These are phyloP conservation scores for Penium margaritaceum DNA, from an alignment of 139 green algal genomes.

Conservation along the genomic window DNA sequence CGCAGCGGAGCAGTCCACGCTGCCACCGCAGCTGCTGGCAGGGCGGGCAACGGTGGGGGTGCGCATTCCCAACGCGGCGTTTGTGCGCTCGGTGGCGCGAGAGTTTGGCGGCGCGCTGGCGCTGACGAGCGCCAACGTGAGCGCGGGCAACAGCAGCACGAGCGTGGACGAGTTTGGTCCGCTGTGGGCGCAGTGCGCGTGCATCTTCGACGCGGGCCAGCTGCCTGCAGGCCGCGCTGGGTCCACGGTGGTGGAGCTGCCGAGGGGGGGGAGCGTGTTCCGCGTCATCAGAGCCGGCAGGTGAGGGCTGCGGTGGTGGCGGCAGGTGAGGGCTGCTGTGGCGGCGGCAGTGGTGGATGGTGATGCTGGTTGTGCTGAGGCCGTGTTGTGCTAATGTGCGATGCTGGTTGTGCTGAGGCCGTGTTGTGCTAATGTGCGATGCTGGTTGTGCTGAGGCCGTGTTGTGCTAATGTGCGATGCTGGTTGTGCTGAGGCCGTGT, in stretches of 20 bases:
- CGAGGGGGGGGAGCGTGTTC: slow-evolving; percentile 15
- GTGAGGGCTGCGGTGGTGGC: slow-evolving; percentile 2
- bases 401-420: too few relatives aligned
- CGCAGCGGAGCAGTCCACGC: slow-evolving; percentile 9
- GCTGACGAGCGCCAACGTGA: slow-evolving; percentile 48
- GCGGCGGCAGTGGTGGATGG: not conserved
- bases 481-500: too few relatives aligned
- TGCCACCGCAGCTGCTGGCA: slow-evolving; percentile 39
- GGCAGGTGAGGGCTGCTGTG: not conserved
- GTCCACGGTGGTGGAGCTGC: slow-evolving; percentile 47
- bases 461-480: too few relatives aligned
- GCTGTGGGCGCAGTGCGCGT: slow-evolving; percentile 39
- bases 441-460: too few relatives aligned
- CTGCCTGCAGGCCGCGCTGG: slow-evolving; percentile 23
- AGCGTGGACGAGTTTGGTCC: slow-evolving; percentile 31
- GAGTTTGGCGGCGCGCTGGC: slow-evolving; percentile 37
- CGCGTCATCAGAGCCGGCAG: slow-evolving; percentile 39
- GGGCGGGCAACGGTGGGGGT: slow-evolving; percentile 33
- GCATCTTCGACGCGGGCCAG: slow-evolving; percentile 42
- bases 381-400: too few relatives aligned
- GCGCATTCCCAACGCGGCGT: slow-evolving; percentile 31
- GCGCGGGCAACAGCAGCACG: slow-evolving; percentile 15
- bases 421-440: too few relatives aligned
- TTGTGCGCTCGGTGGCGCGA: slow-evolving; percentile 36
- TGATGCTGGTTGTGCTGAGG: too few relatives aligned